Base-by-base conservation (phyloP, 352 stramenopile species). In the Aphanomyces cochlioides region DNA sequence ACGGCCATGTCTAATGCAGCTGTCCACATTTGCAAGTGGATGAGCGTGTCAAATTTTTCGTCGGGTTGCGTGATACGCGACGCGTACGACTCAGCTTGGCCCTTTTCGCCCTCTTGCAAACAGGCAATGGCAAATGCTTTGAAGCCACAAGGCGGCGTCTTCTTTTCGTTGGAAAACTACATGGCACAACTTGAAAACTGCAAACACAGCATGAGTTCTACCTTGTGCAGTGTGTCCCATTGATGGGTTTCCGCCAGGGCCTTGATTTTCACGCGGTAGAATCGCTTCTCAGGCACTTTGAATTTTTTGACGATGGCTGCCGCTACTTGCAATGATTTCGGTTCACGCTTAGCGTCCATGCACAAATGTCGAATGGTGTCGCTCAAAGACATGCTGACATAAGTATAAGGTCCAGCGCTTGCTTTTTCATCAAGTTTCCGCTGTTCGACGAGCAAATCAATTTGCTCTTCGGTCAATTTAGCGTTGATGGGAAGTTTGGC, bases 211-310 rank as follows among this genome's bases (percentile, higher is more conserved):
- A 28, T 28, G 28, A 28, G 2, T 28, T 61, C 17, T 70, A 70
- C 64, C 39, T 93, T 93, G 61, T 92, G 86, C 56, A 97, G 78
- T 36, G 82, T 79, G 71, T 93, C 87, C 88, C 90, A 97, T 54
- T 97, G 87, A 13, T 81, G 78, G 13, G 82, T 94, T 66, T 94
- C 83, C 4, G 86, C 86, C 5, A 96, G 75, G 40, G 88, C 89
- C 61, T 91, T 88, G 68, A 96, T 96, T 75, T 96, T 96, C 47
- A 96, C 85, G 67, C 90, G 85, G 73, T 93, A 97, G 56, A 95
- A 90, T 7, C 87, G 85, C 77, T 97, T 97, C 66, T 97, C 90
- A 1, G 90, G 85, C 6, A 97, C 85, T 45, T 95, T 95, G 73
- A 96, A 96, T 70, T 90, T 93, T 69, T 96, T 96, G 41, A 85